A percentile compares a stretch with the other conserved stretches of the same genome.
phyloP scores from a whole-genome alignment of 2,329 filamentous ascomycete genomes.

The Leptographium flavum region DNA sequence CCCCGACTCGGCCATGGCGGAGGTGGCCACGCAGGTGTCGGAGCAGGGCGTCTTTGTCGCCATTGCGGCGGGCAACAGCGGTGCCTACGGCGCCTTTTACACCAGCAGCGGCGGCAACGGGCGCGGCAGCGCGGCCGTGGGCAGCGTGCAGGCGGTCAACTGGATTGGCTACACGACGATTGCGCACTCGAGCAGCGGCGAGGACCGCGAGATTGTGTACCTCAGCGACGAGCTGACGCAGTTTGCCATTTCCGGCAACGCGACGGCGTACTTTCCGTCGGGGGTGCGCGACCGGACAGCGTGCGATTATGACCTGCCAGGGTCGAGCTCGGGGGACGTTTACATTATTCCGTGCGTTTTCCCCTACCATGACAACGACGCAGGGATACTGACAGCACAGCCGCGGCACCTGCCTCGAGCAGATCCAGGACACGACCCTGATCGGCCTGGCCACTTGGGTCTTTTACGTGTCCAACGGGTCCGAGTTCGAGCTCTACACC shows the following conservation, averaged over 20 bases:
- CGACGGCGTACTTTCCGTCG: not conserved
- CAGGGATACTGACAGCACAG: not conserved
- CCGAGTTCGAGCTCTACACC: not conserved
- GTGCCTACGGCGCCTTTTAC: slow-evolving; percentile 6
- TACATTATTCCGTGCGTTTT: slow-evolving; percentile 1
- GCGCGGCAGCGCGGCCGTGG: not conserved
- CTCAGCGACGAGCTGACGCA: slow-evolving; percentile 1
- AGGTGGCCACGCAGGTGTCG: slow-evolving; percentile 36
- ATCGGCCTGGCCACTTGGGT: not conserved
- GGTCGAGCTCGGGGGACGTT: not conserved
- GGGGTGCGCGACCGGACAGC: not conserved
- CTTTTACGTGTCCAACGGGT: slow-evolving; percentile 1
- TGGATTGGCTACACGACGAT: not conserved
- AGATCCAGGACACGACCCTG: not conserved
- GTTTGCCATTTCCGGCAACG: slow-evolving; percentile 1
- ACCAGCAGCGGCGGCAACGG: slow-evolving; percentile 6
- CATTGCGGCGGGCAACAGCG: slow-evolving; percentile 35
- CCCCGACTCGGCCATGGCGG: slow-evolving; percentile 35
- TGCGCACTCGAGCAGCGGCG: slow-evolving; percentile 4
- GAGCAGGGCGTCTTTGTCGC: slow-evolving; percentile 37
- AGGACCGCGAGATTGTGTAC: slow-evolving; percentile 3
- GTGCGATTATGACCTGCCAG: not conserved
- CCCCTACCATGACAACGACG: too few species aligned
- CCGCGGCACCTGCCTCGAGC: not conserved
- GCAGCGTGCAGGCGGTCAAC: not conserved